Evolutionary conservation across 768 basidiomycete species (phyloP).

Genomic region (Dentipellis sp.): DNA sequence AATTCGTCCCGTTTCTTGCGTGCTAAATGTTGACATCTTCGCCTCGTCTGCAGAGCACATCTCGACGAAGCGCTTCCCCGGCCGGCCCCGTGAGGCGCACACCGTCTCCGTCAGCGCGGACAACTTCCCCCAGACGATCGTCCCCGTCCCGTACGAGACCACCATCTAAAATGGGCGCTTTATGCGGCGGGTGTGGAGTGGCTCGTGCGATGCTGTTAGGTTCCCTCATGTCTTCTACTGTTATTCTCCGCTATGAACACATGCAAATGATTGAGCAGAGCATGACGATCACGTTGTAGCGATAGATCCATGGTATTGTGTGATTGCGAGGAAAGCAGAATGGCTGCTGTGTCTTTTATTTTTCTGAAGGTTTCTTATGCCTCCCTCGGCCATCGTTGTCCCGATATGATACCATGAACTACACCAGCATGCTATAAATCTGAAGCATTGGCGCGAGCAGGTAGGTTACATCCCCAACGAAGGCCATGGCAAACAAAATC

Average conservation of each 20-base stretch:
- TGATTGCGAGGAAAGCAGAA: background rate
- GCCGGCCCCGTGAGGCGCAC: conserved; percentile 70
- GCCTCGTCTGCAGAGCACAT: conserved; percentile 51
- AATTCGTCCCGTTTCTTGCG: background rate
- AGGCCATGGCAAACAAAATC: no score
- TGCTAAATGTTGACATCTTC: background rate
- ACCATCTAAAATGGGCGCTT: conserved; percentile 56
- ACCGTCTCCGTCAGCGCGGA: conserved; percentile 53
- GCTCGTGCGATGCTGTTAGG: background rate
- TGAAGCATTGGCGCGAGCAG: no score
- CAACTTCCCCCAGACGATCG: conserved; percentile 90
- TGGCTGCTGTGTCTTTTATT: no score
- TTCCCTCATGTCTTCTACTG: background rate
- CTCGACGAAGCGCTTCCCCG: conserved; percentile 78
- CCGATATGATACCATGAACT: no score
- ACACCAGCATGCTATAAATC: no score
- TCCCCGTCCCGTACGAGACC: conserved; percentile 91
- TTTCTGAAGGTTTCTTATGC: no score
- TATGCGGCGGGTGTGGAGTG: background rate
- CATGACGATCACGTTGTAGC: background rate
- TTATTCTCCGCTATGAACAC: conserved; percentile 2
- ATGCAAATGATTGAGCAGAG: conserved; percentile 3
- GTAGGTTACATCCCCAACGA: no score
- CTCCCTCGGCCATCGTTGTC: no score
- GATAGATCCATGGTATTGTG: background rate